Percentiles rank a stretch among this genome's conserved stretches.
phyloP scores from a whole-genome alignment of 2,329 filamentous ascomycete genomes.

The Fusarium globosum region DNA sequence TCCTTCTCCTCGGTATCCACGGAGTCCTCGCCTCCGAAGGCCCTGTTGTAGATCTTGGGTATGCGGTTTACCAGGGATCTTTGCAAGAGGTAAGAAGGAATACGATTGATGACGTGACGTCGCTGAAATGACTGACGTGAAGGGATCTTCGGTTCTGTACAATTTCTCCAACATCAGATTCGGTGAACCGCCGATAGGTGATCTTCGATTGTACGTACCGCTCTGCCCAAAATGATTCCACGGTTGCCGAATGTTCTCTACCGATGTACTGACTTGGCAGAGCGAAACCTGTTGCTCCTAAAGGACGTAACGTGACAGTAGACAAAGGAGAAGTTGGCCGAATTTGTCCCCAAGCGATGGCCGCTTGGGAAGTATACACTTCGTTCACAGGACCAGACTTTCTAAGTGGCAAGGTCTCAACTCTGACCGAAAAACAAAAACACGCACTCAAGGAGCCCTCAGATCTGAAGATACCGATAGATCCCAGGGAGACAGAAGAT shows the following conservation, averaged over 20 bases:
- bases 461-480: background rate
- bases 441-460: background rate
- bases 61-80: background rate
- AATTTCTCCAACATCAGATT: background rate
- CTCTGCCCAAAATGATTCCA: fast-evolving
- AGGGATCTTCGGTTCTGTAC: background rate
- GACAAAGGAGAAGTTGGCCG: background rate
- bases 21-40: background rate
- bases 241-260: background rate
- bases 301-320: background rate
- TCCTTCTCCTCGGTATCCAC: background rate
- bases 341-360: background rate
- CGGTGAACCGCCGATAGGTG: background rate
- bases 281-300: background rate
- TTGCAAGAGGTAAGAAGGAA: background rate
- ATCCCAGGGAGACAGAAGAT: background rate
- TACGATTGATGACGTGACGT: fast-evolving
- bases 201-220: background rate
- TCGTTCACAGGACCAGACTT: background rate
- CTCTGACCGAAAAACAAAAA: background rate
- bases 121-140: background rate
- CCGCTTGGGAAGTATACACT: background rate
- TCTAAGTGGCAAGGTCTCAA: background rate
- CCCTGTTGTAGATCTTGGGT: background rate
- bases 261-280: background rate